These are phyloP conservation scores for Sergeia podlipaevii DNA, from an alignment of 208 protist species.

Conservation along the genomic window DNA sequence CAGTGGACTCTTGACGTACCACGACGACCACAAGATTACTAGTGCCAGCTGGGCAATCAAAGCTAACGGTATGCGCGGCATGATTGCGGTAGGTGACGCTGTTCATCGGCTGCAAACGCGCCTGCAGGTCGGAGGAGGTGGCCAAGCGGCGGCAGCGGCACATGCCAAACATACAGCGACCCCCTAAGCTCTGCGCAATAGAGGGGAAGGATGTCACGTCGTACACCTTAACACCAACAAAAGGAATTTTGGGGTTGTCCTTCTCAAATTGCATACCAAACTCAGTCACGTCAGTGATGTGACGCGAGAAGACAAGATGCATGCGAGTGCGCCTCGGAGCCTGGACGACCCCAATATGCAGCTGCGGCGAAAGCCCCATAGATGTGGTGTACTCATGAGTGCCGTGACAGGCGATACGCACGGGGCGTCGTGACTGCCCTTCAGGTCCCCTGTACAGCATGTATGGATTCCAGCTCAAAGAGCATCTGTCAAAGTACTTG, in stretches of 20 bases:
- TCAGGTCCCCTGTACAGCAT: constrained; percentile 64
- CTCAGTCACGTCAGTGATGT: constrained; percentile 59
- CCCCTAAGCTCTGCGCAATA: constrained; percentile 60
- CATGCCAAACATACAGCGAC: constrained; percentile 53
- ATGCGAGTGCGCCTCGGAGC: constrained; percentile 57
- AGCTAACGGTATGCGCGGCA: constrained; percentile 66
- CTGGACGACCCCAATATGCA: constrained; percentile 72
- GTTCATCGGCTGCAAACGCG: constrained; percentile 50
- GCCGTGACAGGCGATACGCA: constrained; percentile 69
- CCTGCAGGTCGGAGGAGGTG: constrained; percentile 48
- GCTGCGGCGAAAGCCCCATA: constrained; percentile 61
- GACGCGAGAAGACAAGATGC: constrained; percentile 79
- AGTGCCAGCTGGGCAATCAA: constrained; percentile 74
- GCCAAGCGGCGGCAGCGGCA: constrained; percentile 73
- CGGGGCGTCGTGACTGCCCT: constrained; percentile 43
- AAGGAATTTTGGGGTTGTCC: constrained; percentile 26
- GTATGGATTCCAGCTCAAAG: constrained; percentile 89
- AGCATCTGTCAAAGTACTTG: constrained; percentile 53
- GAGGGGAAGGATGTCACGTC: constrained; percentile 69
- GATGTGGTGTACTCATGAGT: constrained; percentile 44
- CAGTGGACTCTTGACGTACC: constrained; percentile 30
- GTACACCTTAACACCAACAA: constrained; percentile 67
- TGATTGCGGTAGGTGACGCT: constrained; percentile 54
- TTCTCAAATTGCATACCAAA: constrained; percentile 67
- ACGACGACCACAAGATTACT: constrained; percentile 68